Conservation (phyloP, 192 early-diverging fungal genomes). For the Hyaloraphidium curvatum region DNA sequence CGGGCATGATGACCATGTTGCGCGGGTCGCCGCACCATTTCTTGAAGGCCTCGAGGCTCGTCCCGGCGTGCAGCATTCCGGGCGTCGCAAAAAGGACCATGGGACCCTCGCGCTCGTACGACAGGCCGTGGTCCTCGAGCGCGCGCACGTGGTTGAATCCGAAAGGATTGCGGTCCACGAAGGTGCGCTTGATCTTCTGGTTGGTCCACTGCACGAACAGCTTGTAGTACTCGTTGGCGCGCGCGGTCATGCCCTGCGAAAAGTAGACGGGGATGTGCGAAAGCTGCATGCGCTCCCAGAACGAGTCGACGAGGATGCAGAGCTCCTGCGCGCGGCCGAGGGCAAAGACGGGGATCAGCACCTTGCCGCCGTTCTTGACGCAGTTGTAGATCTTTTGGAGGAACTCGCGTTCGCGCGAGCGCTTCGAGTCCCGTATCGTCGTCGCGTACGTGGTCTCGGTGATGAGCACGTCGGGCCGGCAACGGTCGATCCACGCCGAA, state of each 20-base stretch:
- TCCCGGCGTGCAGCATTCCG: conserved; percentile 96
- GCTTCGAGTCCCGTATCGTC: conserved; percentile 82
- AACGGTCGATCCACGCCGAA: conserved; percentile 86
- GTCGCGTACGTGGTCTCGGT: conserved; percentile 97
- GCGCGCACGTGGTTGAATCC: conserved; percentile 88
- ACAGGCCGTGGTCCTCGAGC: conserved; percentile 10
- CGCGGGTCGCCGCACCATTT: conserved; percentile 83
- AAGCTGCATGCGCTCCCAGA: conserved; percentile 74
- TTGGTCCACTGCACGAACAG: conserved; percentile 97
- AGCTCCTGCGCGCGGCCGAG: conserved; percentile 94
- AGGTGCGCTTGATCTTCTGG: conserved; percentile 84
- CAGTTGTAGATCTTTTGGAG: conserved; percentile 69
- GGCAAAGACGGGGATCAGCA: conserved; percentile 95
- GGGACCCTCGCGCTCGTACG: conserved; percentile 25
- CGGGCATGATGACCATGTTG: conserved; percentile 97
- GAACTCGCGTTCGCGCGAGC: conserved; percentile 82
- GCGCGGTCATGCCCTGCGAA: conserved; percentile 81
- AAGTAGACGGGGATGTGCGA: conserved; percentile 83
- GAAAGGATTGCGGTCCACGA: conserved; percentile 90
- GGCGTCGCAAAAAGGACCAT: conserved; percentile 95
- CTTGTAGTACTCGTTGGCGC: conserved; percentile 91
- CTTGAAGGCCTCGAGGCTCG: conserved; percentile 80
- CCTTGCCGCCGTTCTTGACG: conserved; percentile 60
- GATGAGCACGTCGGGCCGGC: conserved; percentile 79
- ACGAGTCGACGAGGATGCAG: conserved; percentile 83